A percentile compares a stretch with the other conserved stretches of the same genome.
Evolutionary conservation across 2,329 filamentous ascomycete genomes (phyloP).

Genomic region (Dothideomycetes sp.): DNA sequence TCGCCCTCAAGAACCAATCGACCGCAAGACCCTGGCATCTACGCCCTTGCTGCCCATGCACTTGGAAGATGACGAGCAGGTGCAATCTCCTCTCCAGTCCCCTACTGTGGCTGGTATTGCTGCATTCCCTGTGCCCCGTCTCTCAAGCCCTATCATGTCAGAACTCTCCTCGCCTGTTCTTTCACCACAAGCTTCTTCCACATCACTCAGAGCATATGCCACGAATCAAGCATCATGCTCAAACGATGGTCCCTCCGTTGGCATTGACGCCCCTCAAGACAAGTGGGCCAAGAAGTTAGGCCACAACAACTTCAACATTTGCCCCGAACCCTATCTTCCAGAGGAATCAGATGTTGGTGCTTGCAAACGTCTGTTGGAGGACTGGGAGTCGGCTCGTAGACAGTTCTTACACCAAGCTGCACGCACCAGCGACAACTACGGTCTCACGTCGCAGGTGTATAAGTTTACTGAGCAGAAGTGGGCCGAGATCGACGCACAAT

Average conservation of each 20-base stretch:
- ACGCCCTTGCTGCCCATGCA: constrained; percentile 81
- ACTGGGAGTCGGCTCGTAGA: constrained; percentile 74
- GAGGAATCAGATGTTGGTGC: constrained; percentile 47
- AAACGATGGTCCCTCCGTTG: constrained; percentile 53
- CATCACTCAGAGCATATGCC: constrained; percentile 56
- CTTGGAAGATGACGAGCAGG: constrained; percentile 48
- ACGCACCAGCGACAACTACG: constrained; percentile 83
- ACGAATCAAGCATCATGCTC: constrained; percentile 39
- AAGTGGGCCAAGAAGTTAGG: constrained; percentile 79
- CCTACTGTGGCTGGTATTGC: constrained; percentile 61
- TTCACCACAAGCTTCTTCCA: constrained; percentile 66
- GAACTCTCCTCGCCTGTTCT: constrained; percentile 59
- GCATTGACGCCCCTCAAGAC: constrained; percentile 58
- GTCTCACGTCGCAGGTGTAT: constrained; percentile 81
- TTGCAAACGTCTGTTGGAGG: constrained; percentile 57
- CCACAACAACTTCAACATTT: constrained; percentile 87
- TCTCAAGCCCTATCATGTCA: constrained; percentile 39
- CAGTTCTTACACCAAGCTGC: constrained; percentile 87
- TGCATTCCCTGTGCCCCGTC: constrained; percentile 13
- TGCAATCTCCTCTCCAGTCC: constrained; percentile 77
- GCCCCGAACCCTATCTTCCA: constrained; percentile 69
- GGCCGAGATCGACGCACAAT: constrained; percentile 65
- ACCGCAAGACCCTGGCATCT: constrained; percentile 57
- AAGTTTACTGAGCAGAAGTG: constrained; percentile 80
- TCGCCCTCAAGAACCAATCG: constrained; percentile 35